Percentiles rank a stretch among this genome's conserved stretches.
Conservation (phyloP, 495 filamentous ascomycete species). For the Xylaria intraflava region DNA sequence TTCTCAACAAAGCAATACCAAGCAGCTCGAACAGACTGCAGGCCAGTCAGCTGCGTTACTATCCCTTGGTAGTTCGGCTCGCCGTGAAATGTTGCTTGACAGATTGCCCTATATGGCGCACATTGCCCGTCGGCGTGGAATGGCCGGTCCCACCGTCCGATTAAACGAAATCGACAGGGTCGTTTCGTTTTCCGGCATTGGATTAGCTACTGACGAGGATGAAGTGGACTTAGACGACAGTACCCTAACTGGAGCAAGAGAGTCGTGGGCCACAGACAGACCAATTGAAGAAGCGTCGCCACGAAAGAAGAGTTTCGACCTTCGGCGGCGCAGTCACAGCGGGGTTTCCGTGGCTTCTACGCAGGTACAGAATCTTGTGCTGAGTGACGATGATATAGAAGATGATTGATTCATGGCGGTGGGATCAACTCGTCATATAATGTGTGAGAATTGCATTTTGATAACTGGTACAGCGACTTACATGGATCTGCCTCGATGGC, state of each 20-base stretch:
- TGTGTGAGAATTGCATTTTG: neutral
- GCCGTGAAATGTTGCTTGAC: slow-evolving; percentile 70
- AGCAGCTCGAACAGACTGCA: slow-evolving; percentile 6
- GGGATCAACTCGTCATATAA: neutral
- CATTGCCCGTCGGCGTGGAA: slow-evolving; percentile 43
- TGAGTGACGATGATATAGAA: slow-evolving; percentile 96
- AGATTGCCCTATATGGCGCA: slow-evolving; percentile 76
- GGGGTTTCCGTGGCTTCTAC: slow-evolving; percentile 18
- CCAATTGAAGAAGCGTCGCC: slow-evolving; percentile 40
- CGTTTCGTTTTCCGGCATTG: slow-evolving; percentile 56
- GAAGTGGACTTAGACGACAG: slow-evolving; percentile 43
- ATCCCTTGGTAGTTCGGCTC: slow-evolving; percentile 53
- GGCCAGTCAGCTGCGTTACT: slow-evolving; percentile 30
- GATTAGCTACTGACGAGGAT: slow-evolving; percentile 36
- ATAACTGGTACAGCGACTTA: neutral
- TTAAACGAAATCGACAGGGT: slow-evolving; percentile 58
- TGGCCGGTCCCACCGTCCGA: slow-evolving; percentile 19
- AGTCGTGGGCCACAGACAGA: slow-evolving; percentile 54
- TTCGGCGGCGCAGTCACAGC: slow-evolving; percentile 20
- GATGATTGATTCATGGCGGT: slow-evolving; percentile 50
- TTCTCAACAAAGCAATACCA: slow-evolving; percentile 12
- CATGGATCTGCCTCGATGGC: neutral
- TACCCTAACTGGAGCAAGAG: slow-evolving; percentile 30
- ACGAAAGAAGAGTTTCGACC: slow-evolving; percentile 33
- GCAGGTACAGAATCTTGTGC: slow-evolving; percentile 57